phyloP scores from a whole-genome alignment of 1,284 basidiomycete genomes.

The Sphaerobolus stellatus region DNA sequence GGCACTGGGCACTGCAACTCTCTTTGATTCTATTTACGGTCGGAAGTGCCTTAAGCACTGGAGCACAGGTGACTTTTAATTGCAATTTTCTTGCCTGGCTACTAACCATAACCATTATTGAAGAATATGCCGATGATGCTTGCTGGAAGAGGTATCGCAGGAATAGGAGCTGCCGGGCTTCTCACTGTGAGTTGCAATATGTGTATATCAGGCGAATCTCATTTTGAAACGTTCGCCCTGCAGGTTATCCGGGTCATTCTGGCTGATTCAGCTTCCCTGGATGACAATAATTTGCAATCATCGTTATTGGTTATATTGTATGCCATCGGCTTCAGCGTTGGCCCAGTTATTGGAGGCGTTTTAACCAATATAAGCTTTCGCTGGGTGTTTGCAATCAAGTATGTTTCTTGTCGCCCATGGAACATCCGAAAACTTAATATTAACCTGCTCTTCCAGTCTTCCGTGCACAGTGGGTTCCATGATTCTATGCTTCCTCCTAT shows the following conservation, averaged over 20 bases:
- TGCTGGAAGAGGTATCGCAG: conserved; percentile 45
- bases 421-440: not conserved
- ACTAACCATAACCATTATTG: not conserved
- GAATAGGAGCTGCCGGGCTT: conserved; percentile 48
- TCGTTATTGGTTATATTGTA: conserved; percentile 44
- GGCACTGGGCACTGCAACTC: conserved; percentile 45
- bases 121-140: conserved; percentile 42
- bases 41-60: conserved; percentile 49
- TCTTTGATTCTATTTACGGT: conserved; percentile 45
- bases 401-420: conserved; percentile 13
- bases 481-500: conserved; percentile 41
- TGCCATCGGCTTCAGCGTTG: conserved; percentile 42
- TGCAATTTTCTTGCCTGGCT: not conserved
- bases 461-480: conserved; percentile 34
- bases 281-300: conserved; percentile 44
- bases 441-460: conserved; percentile 30
- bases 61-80: conserved; percentile 24
- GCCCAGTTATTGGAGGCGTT: conserved; percentile 48
- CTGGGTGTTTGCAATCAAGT: conserved; percentile 59
- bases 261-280: conserved; percentile 43
- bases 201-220: not conserved
- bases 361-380: conserved; percentile 43
- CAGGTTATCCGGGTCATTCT: conserved; percentile 47
- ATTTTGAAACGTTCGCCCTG: not conserved
- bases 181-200: conserved; percentile 35